Conservation (phyloP, 2,329 filamentous ascomycete genomes). For the Trichophyton equinum region DNA sequence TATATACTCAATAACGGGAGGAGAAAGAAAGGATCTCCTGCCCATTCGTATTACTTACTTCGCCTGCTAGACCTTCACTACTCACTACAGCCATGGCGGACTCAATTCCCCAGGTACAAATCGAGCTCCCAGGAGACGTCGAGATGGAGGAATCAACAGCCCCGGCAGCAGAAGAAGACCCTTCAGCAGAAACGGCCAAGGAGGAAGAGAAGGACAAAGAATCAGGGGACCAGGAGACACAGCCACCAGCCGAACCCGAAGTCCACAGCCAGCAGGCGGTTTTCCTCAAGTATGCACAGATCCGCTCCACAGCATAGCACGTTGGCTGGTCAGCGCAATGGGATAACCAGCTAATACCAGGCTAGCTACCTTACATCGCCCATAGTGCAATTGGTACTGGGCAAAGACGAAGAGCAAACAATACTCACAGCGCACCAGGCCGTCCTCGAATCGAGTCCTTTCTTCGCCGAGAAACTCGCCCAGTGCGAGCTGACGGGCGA, state of each 20-base stretch:
- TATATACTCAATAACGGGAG: no score
- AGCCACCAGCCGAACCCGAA: constrained; percentile 2
- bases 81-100: background rate
- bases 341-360: background rate
- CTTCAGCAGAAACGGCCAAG: background rate
- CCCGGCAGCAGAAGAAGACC: background rate
- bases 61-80: no score
- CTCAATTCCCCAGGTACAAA: constrained; percentile 10
- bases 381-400: constrained; percentile 55
- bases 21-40: background rate
- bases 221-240: constrained; percentile 10
- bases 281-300: background rate
- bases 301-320: background rate
- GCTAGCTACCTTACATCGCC: constrained; percentile 52
- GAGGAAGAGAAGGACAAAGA: constrained; percentile 4
- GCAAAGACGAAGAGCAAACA: constrained; percentile 46
- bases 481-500: constrained; percentile 45
- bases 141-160: constrained; percentile 16
- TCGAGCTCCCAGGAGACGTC: constrained; percentile 15
- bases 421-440: constrained; percentile 68
- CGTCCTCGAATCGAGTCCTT: constrained; percentile 61
- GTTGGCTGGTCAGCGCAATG: background rate
- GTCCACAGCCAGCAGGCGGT: background rate
- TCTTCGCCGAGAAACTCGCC: constrained; percentile 51
- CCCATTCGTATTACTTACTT: no score